phyloP scores from a whole-genome alignment of 495 filamentous ascomycete species.

The Annulohypoxylon bovei region DNA sequence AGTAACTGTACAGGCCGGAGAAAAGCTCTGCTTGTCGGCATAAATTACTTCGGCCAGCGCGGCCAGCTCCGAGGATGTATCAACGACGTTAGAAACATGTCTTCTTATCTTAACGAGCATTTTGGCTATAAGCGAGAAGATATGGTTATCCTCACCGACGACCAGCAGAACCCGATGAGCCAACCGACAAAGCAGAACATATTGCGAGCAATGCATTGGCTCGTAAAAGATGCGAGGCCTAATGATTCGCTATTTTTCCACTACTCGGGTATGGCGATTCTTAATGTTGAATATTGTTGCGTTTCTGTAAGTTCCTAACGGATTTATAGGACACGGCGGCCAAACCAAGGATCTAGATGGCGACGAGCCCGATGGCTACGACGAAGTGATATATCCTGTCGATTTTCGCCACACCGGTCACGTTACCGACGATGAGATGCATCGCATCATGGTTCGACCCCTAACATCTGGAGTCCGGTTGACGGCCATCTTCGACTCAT shows the following conservation, averaged over 20 bases:
- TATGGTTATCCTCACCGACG: constrained; percentile 98
- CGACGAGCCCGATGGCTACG: constrained; percentile 94
- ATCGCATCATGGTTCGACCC: constrained; percentile 91
- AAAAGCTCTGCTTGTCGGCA: constrained; percentile 94
- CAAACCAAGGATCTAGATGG: constrained; percentile 97
- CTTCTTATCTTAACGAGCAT: constrained; percentile 84
- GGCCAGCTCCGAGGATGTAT: constrained; percentile 95
- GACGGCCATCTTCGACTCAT: constrained; percentile 99
- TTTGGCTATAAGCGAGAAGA: constrained; percentile 96
- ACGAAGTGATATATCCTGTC: constrained; percentile 98
- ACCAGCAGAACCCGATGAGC: constrained; percentile 96
- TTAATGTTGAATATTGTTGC: not conserved
- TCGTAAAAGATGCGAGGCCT: constrained; percentile 92
- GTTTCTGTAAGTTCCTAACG: not conserved
- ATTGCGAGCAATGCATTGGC: constrained; percentile 96
- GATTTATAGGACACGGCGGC: constrained; percentile 81
- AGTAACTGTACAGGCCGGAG: constrained; percentile 89
- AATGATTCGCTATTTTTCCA: constrained; percentile 99
- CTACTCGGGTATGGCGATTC: constrained; percentile 79
- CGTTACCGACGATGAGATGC: constrained; percentile 99
- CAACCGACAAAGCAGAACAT: constrained; percentile 97
- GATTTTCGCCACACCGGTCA: constrained; percentile 91
- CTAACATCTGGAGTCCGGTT: constrained; percentile 86
- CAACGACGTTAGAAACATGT: constrained; percentile 99
- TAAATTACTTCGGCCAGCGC: constrained; percentile 96